Percentiles rank a stretch among this genome's conserved stretches.
These are phyloP conservation scores for Zizania palustris DNA, from an alignment of 202 grass and related monocot species.

Conservation along the genomic window DNA sequence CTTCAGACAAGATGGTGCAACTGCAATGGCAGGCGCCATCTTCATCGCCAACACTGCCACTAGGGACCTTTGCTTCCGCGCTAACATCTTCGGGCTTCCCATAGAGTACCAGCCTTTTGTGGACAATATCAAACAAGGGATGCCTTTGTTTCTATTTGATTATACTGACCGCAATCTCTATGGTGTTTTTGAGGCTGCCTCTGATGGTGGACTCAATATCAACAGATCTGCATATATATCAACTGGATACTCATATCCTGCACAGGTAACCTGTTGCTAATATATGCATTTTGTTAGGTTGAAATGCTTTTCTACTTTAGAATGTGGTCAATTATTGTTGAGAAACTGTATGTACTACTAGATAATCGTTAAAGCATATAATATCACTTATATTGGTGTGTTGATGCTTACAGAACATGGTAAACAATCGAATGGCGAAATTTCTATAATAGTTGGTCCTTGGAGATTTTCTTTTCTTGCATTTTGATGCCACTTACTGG, in stretches of 20 bases:
- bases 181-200: slow-evolving; percentile 63
- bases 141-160: slow-evolving; percentile 78
- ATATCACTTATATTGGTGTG: neutral
- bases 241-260: slow-evolving; percentile 39
- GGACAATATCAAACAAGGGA: slow-evolving; percentile 45
- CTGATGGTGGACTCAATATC: slow-evolving; percentile 58
- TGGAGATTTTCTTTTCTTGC: neutral
- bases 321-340: neutral
- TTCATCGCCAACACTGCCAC: slow-evolving; percentile 71
- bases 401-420: neutral
- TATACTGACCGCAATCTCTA: slow-evolving; percentile 53
- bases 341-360: slow-evolving; percentile 9
- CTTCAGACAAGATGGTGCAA: slow-evolving; percentile 2
- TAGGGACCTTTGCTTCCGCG: slow-evolving; percentile 49
- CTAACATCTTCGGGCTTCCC: slow-evolving; percentile 51
- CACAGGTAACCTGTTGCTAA: slow-evolving; percentile 56
- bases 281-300: neutral
- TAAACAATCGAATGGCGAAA: neutral
- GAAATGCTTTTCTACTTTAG: neutral
- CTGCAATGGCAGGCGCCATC: slow-evolving; percentile 57
- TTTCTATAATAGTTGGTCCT: neutral
- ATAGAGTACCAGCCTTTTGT: slow-evolving; percentile 49
- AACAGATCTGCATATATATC: slow-evolving; percentile 33
- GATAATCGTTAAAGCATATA: neutral
- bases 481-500: neutral